Conservation (phyloP, 2,329 filamentous ascomycete species). For the Alternaria brassicicola region DNA sequence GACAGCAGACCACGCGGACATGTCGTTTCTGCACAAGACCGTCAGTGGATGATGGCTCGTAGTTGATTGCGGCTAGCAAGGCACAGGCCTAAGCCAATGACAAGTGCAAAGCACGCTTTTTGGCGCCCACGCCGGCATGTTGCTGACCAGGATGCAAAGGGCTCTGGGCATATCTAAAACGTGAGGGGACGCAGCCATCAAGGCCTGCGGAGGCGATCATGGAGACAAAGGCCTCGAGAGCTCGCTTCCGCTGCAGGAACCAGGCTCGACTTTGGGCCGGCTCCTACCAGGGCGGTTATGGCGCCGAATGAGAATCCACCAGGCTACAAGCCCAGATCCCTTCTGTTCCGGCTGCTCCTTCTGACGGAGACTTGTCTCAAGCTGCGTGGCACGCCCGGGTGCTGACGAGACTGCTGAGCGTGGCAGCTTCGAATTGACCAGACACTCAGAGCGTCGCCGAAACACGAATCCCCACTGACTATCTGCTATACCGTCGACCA, state of each 20-base stretch:
- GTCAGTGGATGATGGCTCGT: conserved; percentile 7
- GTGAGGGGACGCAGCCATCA: conserved; percentile 12
- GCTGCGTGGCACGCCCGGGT: conserved; percentile 13
- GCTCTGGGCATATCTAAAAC: conserved; percentile 10
- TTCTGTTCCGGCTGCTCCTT: conserved; percentile 8
- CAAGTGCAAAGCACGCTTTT: neutral
- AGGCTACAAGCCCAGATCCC: conserved; percentile 9
- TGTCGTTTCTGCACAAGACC: neutral
- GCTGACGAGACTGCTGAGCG: conserved; percentile 26
- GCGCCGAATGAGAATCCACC: conserved; percentile 18
- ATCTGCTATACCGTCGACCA: conserved; percentile 12
- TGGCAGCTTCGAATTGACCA: conserved; percentile 15
- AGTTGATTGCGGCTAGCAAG: conserved; percentile 18
- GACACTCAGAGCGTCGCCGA: conserved; percentile 10
- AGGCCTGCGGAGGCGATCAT: conserved; percentile 17
- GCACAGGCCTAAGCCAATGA: conserved; percentile 16
- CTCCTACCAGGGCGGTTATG: conserved; percentile 19
- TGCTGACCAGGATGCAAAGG: conserved; percentile 6
- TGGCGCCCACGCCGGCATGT: conserved; percentile 8
- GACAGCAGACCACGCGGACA: conserved; percentile 11
- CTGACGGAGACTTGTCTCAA: conserved; percentile 21
- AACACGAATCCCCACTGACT: conserved; percentile 19
- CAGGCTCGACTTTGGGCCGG: conserved; percentile 13
- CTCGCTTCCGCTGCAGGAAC: conserved; percentile 27
- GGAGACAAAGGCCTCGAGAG: conserved; percentile 17